phyloP scores from a whole-genome alignment of 345 rosid genomes.

The Salix arbutifolia region DNA sequence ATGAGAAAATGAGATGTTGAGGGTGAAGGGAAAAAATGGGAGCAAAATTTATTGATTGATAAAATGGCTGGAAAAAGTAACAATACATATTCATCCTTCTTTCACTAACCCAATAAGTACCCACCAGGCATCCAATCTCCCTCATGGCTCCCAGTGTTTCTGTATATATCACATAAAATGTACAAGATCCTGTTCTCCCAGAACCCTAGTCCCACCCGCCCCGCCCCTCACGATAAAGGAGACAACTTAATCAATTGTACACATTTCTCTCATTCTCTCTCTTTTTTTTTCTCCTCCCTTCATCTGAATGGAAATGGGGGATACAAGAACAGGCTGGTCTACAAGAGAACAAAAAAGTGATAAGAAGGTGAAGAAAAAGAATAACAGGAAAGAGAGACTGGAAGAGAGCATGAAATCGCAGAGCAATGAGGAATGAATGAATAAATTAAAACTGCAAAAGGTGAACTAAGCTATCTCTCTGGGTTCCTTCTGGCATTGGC shows the following conservation, averaged over 20 bases:
- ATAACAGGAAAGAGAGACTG: conserved; percentile 8
- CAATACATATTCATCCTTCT: conserved; percentile 42
- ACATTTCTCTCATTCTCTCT: conserved; percentile 10
- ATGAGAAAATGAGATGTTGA: background rate
- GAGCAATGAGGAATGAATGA: conserved; percentile 63
- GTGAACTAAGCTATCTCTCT: conserved; percentile 48
- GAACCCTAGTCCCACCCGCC: conserved; percentile 28
- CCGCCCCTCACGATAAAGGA: conserved; percentile 24
- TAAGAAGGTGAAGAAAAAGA: conserved; percentile 1
- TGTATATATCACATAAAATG: conserved; percentile 55
- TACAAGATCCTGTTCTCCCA: conserved; percentile 42
- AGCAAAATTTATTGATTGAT: conserved; percentile 41
- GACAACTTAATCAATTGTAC: conserved; percentile 39
- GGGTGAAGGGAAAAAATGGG: conserved; percentile 19
- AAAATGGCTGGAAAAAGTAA: conserved; percentile 39
- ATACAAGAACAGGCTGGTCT: conserved; percentile 46
- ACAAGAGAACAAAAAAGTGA: conserved; percentile 22
- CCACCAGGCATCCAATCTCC: conserved; percentile 45
- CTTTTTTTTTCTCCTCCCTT: no score
- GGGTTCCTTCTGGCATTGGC: conserved; percentile 41
- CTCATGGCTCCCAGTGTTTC: conserved; percentile 38
- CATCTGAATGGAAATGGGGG: conserved; percentile 21
- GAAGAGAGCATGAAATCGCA: conserved; percentile 35
- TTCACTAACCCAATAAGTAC: conserved; percentile 49
- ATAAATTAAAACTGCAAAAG: conserved; percentile 47